Percentiles rank a stretch among this genome's conserved stretches.
phyloP scores from a whole-genome alignment of 192 early-diverging fungal genomes.

The Endogone sp. region DNA sequence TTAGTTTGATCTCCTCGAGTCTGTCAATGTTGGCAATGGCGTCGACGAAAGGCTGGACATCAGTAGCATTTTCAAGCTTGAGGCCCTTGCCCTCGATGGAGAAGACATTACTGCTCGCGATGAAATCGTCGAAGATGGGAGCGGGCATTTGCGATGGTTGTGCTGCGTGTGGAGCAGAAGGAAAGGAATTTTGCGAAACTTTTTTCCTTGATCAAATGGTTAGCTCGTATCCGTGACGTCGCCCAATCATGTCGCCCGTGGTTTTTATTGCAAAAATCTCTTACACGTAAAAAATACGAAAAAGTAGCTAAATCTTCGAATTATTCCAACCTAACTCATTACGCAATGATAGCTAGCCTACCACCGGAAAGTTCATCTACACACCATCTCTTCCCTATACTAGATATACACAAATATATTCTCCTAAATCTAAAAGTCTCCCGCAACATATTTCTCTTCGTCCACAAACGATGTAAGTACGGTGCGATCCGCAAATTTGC shows the following conservation, averaged over 20 bases:
- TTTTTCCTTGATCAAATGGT: no score
- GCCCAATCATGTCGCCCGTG: no score
- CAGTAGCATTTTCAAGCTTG: slow-evolving; percentile 81
- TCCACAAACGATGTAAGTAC: slow-evolving; percentile 84
- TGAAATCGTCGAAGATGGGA: slow-evolving; percentile 27
- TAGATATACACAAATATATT: no score
- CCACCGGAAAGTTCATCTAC: no score
- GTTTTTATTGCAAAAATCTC: no score
- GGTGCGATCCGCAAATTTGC: slow-evolving; percentile 91
- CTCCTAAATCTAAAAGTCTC: slow-evolving; percentile 58
- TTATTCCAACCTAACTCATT: no score
- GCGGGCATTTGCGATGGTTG: slow-evolving; percentile 13
- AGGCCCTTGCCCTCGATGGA: slow-evolving; percentile 86
- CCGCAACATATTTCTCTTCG: slow-evolving; percentile 64
- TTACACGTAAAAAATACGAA: no score
- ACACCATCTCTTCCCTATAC: no score
- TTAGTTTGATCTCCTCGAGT: slow-evolving; percentile 67
- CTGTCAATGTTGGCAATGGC: slow-evolving; percentile 61
- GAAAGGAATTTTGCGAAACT: background rate
- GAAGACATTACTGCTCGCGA: slow-evolving; percentile 52
- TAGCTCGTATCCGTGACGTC: no score
- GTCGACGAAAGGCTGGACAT: slow-evolving; percentile 72
- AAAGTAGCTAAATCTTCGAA: no score
- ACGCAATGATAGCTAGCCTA: no score
- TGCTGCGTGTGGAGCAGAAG: background rate